Conservation (phyloP, 2,329 filamentous ascomycete genomes). For the Penicillium vulpinum region DNA sequence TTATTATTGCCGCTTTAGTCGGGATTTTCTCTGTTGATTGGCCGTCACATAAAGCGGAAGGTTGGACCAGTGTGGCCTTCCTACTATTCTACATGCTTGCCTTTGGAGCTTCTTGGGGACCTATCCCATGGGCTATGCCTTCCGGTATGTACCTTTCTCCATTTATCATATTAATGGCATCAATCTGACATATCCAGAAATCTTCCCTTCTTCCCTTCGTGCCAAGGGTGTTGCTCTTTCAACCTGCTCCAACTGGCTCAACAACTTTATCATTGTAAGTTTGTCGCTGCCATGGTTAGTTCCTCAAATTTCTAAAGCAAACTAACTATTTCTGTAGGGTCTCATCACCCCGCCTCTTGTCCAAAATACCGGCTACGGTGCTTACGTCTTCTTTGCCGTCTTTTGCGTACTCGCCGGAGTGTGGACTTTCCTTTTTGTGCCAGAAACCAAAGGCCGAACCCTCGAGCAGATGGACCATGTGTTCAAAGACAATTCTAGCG, state of each 20-base stretch:
- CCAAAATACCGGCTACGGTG: constrained; percentile 54
- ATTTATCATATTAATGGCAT: not conserved
- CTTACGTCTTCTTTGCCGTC: constrained; percentile 61
- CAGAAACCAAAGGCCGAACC: constrained; percentile 58
- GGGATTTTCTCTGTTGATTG: constrained; percentile 55
- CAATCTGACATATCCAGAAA: constrained; percentile 51
- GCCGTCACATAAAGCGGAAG: constrained; percentile 52
- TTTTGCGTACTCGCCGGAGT: constrained; percentile 53
- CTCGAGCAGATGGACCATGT: constrained; percentile 57
- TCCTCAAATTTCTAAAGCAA: constrained; percentile 12
- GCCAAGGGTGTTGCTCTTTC: constrained; percentile 67
- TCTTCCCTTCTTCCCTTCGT: constrained; percentile 62
- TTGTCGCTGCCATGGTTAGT: constrained; percentile 3
- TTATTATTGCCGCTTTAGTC: constrained; percentile 57
- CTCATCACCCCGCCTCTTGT: constrained; percentile 67
- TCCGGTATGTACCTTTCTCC: constrained; percentile 23
- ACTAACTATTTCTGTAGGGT: constrained; percentile 39
- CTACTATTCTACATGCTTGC: constrained; percentile 64
- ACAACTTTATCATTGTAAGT: constrained; percentile 61
- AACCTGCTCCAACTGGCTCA: constrained; percentile 64
- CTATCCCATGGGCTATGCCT: constrained; percentile 49
- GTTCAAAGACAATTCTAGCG: constrained; percentile 41
- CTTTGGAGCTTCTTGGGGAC: constrained; percentile 62
- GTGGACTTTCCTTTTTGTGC: constrained; percentile 57
- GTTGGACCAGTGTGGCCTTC: constrained; percentile 59